Base-by-base conservation (phyloP, 108 stramenopile species). In the Cyclotella distinguenda region DNA sequence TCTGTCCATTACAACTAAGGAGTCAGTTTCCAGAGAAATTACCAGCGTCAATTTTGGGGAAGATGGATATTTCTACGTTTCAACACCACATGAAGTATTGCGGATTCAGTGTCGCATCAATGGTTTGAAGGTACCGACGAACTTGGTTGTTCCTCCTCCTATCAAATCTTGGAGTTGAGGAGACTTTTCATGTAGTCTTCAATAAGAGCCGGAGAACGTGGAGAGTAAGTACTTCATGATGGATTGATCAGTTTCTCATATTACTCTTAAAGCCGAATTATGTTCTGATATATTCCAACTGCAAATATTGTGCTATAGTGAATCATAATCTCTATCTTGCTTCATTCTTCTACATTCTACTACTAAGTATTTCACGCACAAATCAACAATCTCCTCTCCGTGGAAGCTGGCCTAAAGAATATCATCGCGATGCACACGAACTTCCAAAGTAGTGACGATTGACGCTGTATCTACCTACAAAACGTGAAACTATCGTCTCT, bases 11-110 rank as follows among this genome's bases (percentile, higher is more conserved):
- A n/a, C n/a, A n/a, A n/a, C n/a, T n/a, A n/a, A n/a, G n/a, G 8
- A 21, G 4, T 51, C 26, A 6, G 23, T 31, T 3, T 22, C 3
- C 74, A n/a, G 19, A 60, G 33, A 43, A 25, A 22, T 40, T 70
- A 74, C 66, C 21, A 69, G 55, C 32, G 23, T 90, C 10, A 79
- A 78, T 15, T 61, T 90, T 70, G 87, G 87, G 4, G 83, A 82
- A 51, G 89, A 90, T 48, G 68, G 70, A 12, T 90, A 82, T 48
- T 45, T 87, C 3, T 90, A 90, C 72, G 35, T 85, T 27, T 69
- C 83, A 6, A 85, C 83, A 18, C 31, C 43, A 5, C 45, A 60
- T 44, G 43, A 62, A 47, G 53, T 90, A 13, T 68, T 62, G 49
- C 70, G 89, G 18, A 68, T 87, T 6, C 65, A 66, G 48, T 58